A percentile compares a stretch with the other conserved stretches of the same genome.
Conservation (phyloP, 768 basidiomycete species). For the Lentinula edodes region DNA sequence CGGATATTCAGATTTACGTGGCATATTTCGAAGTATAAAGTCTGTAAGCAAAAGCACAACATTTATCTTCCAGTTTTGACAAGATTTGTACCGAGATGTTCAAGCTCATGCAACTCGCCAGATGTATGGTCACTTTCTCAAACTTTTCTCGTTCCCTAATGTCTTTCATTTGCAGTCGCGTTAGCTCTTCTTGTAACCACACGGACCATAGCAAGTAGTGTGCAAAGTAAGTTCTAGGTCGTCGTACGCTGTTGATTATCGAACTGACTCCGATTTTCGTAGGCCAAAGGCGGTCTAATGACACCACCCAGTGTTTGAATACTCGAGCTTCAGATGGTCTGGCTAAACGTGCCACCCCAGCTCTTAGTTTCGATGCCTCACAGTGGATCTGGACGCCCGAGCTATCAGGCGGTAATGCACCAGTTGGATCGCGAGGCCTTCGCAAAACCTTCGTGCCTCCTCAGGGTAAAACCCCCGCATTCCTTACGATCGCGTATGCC, state of each 20-base stretch:
- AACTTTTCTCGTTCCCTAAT: background rate
- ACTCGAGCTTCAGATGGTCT: background rate
- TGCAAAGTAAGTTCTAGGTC: background rate
- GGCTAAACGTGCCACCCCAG: background rate
- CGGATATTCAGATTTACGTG: no score
- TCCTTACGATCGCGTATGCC: constrained; percentile 18
- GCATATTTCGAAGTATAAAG: no score
- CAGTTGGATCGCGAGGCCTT: constrained; percentile 16
- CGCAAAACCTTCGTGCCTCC: constrained; percentile 20
- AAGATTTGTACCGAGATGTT: background rate
- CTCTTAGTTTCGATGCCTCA: background rate
- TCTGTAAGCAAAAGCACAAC: no score
- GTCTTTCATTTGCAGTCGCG: background rate
- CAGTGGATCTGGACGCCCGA: constrained; percentile 25
- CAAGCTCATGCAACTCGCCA: background rate
- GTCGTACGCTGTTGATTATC: no score
- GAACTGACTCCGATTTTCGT: background rate
- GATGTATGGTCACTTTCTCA: background rate
- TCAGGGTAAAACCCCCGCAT: constrained; percentile 17
- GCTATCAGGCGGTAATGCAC: constrained; percentile 1
- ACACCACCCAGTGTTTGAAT: background rate
- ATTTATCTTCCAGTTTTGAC: no score
- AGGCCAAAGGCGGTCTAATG: background rate
- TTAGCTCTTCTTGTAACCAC: background rate
- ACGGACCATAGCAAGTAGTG: background rate